Evolutionary conservation across 352 stramenopile genomes (phyloP).

Genomic region (Phytophthora hibernalis): DNA sequence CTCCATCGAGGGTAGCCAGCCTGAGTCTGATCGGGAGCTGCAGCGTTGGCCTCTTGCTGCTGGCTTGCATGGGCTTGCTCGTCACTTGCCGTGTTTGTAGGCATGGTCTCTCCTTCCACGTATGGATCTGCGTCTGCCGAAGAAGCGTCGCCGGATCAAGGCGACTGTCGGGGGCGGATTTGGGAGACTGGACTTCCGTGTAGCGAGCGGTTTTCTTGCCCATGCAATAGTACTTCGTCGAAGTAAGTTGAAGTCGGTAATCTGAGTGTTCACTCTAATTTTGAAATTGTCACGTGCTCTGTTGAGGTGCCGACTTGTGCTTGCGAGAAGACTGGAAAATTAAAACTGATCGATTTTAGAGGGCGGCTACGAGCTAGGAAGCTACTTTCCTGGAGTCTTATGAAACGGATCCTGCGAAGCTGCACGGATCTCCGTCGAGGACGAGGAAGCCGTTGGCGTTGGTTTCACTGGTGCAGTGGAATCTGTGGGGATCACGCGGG

Average conservation of each 20-base stretch:
- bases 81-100: background rate
- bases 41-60: background rate
- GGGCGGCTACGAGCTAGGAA: no score
- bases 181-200: background rate
- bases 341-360: no score
- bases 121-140: background rate
- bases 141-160: background rate
- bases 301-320: background rate
- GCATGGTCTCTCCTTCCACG: background rate
- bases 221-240: background rate
- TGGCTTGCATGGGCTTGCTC: background rate
- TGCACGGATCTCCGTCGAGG: no score
- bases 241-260: background rate
- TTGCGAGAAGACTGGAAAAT: no score
- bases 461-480: no score
- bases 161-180: background rate
- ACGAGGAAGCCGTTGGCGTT: no score
- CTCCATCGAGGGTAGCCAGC: background rate
- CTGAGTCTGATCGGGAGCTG: background rate
- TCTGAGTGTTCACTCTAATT: constrained; percentile 17
- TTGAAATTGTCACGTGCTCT: constrained; percentile 16
- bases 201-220: background rate
- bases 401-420: no score
- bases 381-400: no score
- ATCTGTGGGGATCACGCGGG: no score